Base-by-base conservation (phyloP, 257 asterid genomes). In the Penstemon newberryi region DNA sequence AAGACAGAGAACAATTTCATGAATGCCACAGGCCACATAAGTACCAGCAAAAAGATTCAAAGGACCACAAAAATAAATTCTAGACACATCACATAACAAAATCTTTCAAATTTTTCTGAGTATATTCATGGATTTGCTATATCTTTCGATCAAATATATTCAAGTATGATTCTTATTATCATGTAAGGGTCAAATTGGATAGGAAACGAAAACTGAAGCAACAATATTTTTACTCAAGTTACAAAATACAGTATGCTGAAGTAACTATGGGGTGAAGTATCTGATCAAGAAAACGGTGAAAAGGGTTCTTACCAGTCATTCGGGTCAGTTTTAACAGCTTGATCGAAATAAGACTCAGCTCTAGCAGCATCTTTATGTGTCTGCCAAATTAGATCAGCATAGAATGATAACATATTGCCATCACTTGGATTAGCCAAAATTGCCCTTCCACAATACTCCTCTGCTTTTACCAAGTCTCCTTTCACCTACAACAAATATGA, bases 301-400 rank as follows among this genome's bases (percentile, higher is more conserved):
- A 33, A 9, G 37, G 12, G 4, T 59, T 8, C 77, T 75, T 74
- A 87, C 97, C 96, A 88, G 81, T 90, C 89, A 75, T 85, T 70
- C 60, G 97, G 98, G 63, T 83, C 87, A 55, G 88, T 62, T 75
- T 88, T 79, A 69, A 90, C 82, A 70, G 97, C 98, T 84, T 85
- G 98, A 78, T 86, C 86, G 65, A 84, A 86, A 72, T 86, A 90
- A 70, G 85, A 61, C 40, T 85, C 81, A 18, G 97, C 98, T 77
- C 90, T 84, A 42, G 67, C 70, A 15, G 91, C 87, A 81, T 92
- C 91, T 56, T 77, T 77, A 3, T 86, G 90, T 0, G 87, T 86
- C 67, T 82, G 82, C 97, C 98, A 90, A 39, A 90, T 90, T 60
- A 88, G 78, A 81, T 88, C 95, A 50, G 98, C 98, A 71, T 90